Evolutionary conservation across 1,284 basidiomycete genomes (phyloP), one percentile per base, ranked within the genome.

Genomic region (Sporisorium reilianum): DNA sequence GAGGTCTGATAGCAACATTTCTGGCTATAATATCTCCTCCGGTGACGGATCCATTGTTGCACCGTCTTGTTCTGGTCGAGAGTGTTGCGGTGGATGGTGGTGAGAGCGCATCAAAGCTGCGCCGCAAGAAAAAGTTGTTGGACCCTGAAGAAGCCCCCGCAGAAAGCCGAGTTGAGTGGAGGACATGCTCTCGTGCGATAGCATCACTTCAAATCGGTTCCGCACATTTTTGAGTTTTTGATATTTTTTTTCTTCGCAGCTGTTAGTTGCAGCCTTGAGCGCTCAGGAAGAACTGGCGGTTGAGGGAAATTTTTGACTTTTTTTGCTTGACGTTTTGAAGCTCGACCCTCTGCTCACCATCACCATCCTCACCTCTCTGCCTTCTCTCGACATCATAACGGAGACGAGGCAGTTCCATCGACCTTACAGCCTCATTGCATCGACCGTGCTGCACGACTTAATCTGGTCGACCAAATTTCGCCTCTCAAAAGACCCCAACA

Each of bases 1-100:
- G 22, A 81, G 63, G 26, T 80, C 78, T 5, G 68, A 58, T 5
- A 71, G 59, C n/a, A 63, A 71, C 63, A 71, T 54, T 28, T 2
- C 20, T 6, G 16, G n/a, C n/a, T n/a, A n/a, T n/a, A n/a, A n/a
- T n/a, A n/a, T n/a, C n/a, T n/a, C n/a, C n/a, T n/a, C n/a, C n/a
- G n/a, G n/a, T n/a, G n/a, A n/a, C n/a, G n/a, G n/a, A n/a, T n/a
- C n/a, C n/a, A n/a, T n/a, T n/a, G n/a, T n/a, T n/a, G n/a, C n/a
- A n/a, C n/a, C n/a, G n/a, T n/a, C n/a, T n/a, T n/a, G n/a, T n/a
- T n/a, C n/a, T n/a, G n/a, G n/a, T n/a, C n/a, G n/a, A n/a, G n/a
- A n/a, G n/a, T n/a, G n/a, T n/a, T n/a, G 16, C 22, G 34, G 34
- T 30, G 46, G 8, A 9, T 40, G 38, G 18, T 52, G 25, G 36